Percentiles rank a stretch among this genome's conserved stretches.
These are phyloP conservation scores for Discostella stelligera DNA, from an alignment of 352 stramenopile species.

Conservation along the genomic window DNA sequence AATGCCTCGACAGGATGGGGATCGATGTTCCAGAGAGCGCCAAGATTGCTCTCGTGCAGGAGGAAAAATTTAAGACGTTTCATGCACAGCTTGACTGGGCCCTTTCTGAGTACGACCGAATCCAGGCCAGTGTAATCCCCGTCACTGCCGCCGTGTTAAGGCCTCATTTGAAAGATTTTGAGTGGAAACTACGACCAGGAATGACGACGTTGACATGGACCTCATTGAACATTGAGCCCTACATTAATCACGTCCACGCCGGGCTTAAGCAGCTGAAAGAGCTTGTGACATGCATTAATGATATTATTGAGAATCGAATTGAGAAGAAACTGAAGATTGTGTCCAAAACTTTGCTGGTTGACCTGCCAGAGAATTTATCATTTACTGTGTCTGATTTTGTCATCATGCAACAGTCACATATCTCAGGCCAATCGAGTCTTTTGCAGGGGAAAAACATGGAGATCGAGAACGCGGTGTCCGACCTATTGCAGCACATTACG, in stretches of 20 bases:
- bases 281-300: conserved; percentile 97
- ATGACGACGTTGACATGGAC: conserved; percentile 99
- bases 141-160: conserved; percentile 91
- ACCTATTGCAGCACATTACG: conserved; percentile 95
- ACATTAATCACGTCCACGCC: conserved; percentile 89
- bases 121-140: conserved; percentile 95
- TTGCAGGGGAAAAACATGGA: conserved; percentile 98
- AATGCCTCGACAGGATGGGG: conserved; percentile 97
- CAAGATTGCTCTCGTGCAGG: conserved; percentile 95
- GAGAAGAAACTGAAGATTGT: conserved; percentile 99
- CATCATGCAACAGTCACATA: conserved; percentile 93
- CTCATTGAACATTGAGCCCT: conserved; percentile 99
- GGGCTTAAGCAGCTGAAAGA: conserved; percentile 95
- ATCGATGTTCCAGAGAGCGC: conserved; percentile 97
- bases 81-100: conserved; percentile 97
- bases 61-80: conserved; percentile 99
- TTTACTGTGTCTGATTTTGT: conserved; percentile 98
- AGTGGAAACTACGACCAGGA: conserved; percentile 96
- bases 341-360: conserved; percentile 94
- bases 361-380: conserved; percentile 93
- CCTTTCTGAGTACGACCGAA: conserved; percentile 95
- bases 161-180: conserved; percentile 98
- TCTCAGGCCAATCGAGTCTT: conserved; percentile 87
- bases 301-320: conserved; percentile 99
- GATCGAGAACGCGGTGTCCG: conserved; percentile 96